Conservation (phyloP, 2,329 filamentous ascomycete genomes). For the Aspergillus phoenicis region DNA sequence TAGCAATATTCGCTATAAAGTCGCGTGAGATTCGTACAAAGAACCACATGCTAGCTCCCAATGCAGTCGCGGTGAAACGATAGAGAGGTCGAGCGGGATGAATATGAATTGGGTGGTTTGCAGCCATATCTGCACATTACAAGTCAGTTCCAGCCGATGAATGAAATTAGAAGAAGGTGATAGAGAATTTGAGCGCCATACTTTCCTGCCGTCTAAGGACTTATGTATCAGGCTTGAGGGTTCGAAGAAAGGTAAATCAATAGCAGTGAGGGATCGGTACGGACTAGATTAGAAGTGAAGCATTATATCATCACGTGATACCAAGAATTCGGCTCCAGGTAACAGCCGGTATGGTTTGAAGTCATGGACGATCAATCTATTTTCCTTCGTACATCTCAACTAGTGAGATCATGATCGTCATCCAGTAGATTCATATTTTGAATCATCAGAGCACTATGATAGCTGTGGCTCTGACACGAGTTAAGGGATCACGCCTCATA, state of each 20-base stretch:
- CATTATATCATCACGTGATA: background rate
- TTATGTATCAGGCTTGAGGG: background rate
- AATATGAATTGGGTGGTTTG: constrained; percentile 52
- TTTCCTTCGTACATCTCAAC: background rate
- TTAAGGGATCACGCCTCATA: background rate
- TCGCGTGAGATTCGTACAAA: constrained; percentile 63
- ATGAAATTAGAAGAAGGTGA: background rate
- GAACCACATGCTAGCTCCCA: constrained; percentile 99
- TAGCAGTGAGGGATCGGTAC: background rate
- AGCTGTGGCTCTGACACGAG: background rate
- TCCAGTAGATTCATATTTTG: background rate
- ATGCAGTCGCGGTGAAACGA: constrained; percentile 79
- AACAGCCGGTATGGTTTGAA: background rate
- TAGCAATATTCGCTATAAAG: constrained; percentile 16
- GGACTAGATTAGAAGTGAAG: no score
- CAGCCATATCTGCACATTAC: constrained; percentile 37
- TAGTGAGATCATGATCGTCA: background rate
- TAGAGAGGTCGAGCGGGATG: constrained; percentile 71
- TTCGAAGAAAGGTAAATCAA: background rate
- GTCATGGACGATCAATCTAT: background rate
- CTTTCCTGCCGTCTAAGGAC: background rate
- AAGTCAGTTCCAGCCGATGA: background rate
- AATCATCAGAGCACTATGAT: background rate
- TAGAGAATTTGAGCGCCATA: background rate
- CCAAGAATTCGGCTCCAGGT: background rate